Base-by-base conservation (phyloP, 805 yeast species). In the Starmerella apicola region DNA sequence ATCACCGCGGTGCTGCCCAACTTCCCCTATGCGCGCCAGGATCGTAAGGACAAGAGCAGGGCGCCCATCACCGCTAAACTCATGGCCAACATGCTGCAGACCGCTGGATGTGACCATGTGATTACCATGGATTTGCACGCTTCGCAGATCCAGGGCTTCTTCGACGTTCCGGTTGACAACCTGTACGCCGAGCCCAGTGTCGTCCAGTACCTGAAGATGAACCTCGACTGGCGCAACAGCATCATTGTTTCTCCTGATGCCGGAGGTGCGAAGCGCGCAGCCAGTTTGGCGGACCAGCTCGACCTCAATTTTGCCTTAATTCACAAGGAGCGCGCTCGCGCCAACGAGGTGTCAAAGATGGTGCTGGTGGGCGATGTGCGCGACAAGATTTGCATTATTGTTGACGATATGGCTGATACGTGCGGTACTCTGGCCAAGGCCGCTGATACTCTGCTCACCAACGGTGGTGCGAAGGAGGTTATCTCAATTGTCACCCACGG, bases 381-480 rank as follows among this genome's bases (percentile, higher is more conserved):
- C 2, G 75, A 78, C 46, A 85, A 85, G 60, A 73, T 79, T 3
- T 88, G 97, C 63, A 70, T 91, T 24, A 65, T 91, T 49, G 83
- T 91, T 22, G 98, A 91, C 61, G 98, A 91, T 58, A 91, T 91
- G 94, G 97, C 97, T 28, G 98, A 91, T 58, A 91, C 98, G 3
- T 91, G 97, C 63, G 98, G 98, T 31, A 91, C 98, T 2, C 67
- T 91, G 50, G 93, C 83, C 48, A 91, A 88, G 63, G 97, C 97
- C 2, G 91, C 95, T 12, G 94, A 88, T 44, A 76, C 88, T 5
- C 65, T 91, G 44, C 63, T 85, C 51, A 78, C 73, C 26, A 76
- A 83, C 49, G 51, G 51, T 25, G 81, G 82, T 24, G 98, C 98
- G 3, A 68, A 74, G 46, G 72, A 76, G 51, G 97, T 91, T 23